phyloP scores from a whole-genome alignment of 1,284 basidiomycete species.

The Ustilago curta region DNA sequence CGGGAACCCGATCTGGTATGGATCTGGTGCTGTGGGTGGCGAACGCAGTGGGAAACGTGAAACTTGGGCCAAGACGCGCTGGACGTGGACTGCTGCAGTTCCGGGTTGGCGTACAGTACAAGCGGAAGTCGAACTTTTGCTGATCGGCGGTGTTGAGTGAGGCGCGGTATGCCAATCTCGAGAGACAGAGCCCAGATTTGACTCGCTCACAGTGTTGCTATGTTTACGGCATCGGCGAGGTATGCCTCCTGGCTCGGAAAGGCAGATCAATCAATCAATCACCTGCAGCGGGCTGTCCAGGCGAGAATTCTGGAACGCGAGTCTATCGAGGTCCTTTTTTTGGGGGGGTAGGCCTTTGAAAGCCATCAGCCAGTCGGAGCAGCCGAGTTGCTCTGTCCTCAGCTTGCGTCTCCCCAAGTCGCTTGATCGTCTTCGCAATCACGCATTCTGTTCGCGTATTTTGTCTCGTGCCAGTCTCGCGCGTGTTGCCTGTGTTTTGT shows the following conservation, averaged over 20 bases:
- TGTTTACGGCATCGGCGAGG: conserved; percentile 1
- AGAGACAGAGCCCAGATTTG: too few species aligned
- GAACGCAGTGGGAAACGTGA: neutral
- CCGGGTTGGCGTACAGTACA: neutral
- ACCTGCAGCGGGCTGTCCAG: conserved; percentile 5
- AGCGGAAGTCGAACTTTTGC: conserved; percentile 2
- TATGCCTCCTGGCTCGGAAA: conserved; percentile 6
- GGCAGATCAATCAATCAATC: too few species aligned
- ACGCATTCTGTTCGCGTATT: neutral
- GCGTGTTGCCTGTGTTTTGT: too few species aligned
- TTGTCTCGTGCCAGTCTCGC: neutral
- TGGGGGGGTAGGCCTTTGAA: too few species aligned
- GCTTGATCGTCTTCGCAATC: neutral
- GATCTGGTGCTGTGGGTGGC: too few species aligned
- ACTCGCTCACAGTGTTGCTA: too few species aligned
- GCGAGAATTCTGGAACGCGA: conserved; percentile 12
- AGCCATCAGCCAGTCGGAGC: neutral
- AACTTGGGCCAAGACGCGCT: conserved; percentile 16
- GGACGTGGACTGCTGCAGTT: conserved; percentile 3
- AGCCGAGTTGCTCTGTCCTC: conserved; percentile 2
- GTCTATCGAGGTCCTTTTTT: conserved; percentile 2
- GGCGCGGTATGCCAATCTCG: too few species aligned
- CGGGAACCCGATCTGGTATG: neutral
- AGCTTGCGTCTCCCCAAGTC: too few species aligned
- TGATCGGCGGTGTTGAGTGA: too few species aligned